phyloP scores from a whole-genome alignment of 164 flowering plant species.

The Chimonanthus praecox region DNA sequence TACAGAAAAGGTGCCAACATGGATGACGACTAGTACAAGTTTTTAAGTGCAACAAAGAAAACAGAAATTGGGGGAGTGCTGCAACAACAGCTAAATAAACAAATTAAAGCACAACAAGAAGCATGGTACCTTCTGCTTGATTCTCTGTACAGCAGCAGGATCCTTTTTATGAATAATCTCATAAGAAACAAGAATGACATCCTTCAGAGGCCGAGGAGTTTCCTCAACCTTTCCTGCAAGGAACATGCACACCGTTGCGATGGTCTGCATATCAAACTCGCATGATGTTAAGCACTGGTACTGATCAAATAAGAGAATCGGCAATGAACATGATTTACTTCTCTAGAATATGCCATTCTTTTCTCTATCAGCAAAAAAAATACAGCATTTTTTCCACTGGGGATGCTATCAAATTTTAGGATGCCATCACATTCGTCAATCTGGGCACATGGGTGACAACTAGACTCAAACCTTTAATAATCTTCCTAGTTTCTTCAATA shows the following conservation, averaged over 20 bases:
- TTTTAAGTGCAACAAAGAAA: too few relatives aligned
- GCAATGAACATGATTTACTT: background rate
- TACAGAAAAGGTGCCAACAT: too few relatives aligned
- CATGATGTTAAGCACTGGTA: background rate
- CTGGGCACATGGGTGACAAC: too few relatives aligned
- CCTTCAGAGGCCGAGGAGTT: constrained; percentile 74
- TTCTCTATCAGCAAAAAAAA: background rate
- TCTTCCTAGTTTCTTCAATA: too few relatives aligned
- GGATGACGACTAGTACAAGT: too few relatives aligned
- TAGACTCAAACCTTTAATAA: too few relatives aligned
- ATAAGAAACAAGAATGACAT: constrained; percentile 70
- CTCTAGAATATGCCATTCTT: background rate
- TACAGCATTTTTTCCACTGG: too few relatives aligned
- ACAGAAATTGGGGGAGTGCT: too few relatives aligned
- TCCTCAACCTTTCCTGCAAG: constrained; percentile 89
- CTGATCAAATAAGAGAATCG: background rate
- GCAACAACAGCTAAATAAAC: background rate
- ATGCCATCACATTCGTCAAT: too few relatives aligned
- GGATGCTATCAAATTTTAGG: too few relatives aligned
- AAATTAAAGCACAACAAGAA: constrained; percentile 7
- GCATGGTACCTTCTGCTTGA: constrained; percentile 60
- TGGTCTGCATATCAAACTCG: constrained; percentile 35
- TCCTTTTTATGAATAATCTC: constrained; percentile 69
- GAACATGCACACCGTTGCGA: constrained; percentile 83
- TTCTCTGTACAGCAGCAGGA: constrained; percentile 57